Evolutionary conservation across 352 stramenopile species (phyloP), one percentile per base, ranked within the genome.

Genomic region (Phytophthora sojae): DNA sequence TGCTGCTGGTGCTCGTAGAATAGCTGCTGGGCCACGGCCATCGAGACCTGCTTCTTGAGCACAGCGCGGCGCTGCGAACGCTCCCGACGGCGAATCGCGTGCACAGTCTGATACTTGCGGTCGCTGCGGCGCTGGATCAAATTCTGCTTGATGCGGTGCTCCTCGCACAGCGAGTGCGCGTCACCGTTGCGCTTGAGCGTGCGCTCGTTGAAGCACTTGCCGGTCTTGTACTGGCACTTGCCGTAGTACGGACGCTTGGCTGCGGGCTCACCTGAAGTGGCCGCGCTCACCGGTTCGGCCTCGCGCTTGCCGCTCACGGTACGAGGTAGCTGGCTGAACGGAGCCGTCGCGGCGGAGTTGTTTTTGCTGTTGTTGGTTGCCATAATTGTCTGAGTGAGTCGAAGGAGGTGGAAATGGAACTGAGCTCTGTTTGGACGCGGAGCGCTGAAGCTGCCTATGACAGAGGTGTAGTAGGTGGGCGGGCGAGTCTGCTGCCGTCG

Each of bases 211-310:
- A 92, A 92, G 73, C 89, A 96, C 68, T 96, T 96, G 75, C 89
- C 86, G 23, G 89, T 94, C 68, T 96, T 94, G 82, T 96, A 96
- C 73, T 93, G 83, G 67, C 87, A 96, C 68, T 94, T 96, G 71
- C 86, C 86, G 26, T 83, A 84, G 75, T 91, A 92, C 50, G 71
- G 54, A 0, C 84, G 82, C 45, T 68, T 72, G 14, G 52, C 17
- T 0, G 53, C 14, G 8, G 65, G 44, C 32, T 73, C 67, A 15
- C 35, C 64, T 23, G 35, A 59, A 25, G 56, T 57, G 32, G 21
- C 57, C 35, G 19, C 25, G n/a, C 35, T 45, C 6, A 63, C 30
- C 9, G 44, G 19, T n/a, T 80, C 68, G 45, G 52, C 55, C 25
- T 67, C 51, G 37, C 70, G 70, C 65, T 77, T 77, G 30, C 52